A percentile compares a stretch with the other conserved stretches of the same genome.
Evolutionary conservation across 1,284 basidiomycete species (phyloP).

Genomic region (Neonothopanus nambi): DNA sequence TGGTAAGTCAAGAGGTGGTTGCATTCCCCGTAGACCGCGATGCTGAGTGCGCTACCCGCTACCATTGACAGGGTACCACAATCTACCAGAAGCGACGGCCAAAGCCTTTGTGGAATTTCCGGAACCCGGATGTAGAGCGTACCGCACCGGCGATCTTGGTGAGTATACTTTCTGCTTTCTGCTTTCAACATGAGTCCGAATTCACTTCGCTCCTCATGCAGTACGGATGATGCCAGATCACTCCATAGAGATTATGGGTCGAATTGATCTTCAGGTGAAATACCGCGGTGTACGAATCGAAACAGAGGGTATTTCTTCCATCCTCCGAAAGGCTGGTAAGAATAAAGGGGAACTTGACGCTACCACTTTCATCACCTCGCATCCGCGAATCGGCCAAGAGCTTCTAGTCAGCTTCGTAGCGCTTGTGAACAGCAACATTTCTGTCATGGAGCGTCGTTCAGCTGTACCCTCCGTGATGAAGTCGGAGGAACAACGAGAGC

Average conservation of each 20-base stretch:
- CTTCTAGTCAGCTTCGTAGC: constrained; percentile 43
- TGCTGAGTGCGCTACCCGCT: not conserved
- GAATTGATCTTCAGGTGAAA: constrained; percentile 58
- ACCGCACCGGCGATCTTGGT: constrained; percentile 52
- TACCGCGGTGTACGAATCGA: constrained; percentile 48
- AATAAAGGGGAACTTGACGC: constrained; percentile 29
- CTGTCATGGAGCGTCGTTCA: constrained; percentile 14
- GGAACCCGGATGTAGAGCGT: constrained; percentile 40
- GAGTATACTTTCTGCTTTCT: no score
- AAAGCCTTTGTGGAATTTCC: constrained; percentile 53
- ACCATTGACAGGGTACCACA: constrained; percentile 42
- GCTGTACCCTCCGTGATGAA: constrained; percentile 12
- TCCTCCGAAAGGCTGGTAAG: constrained; percentile 34
- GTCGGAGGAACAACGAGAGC: constrained; percentile 7
- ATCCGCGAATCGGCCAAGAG: constrained; percentile 37
- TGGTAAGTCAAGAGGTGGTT: not conserved
- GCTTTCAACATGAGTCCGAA: not conserved
- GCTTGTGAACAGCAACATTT: constrained; percentile 11
- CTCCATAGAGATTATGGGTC: constrained; percentile 54
- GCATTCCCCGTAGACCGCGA: not conserved
- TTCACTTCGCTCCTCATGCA: constrained; percentile 8
- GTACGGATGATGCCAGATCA: constrained; percentile 54
- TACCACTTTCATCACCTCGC: constrained; percentile 38
- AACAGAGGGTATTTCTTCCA: constrained; percentile 42
- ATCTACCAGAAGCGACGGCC: constrained; percentile 43